Base-by-base conservation (phyloP, 2,329 filamentous ascomycete species). In the Knoxdaviesia capensis region DNA sequence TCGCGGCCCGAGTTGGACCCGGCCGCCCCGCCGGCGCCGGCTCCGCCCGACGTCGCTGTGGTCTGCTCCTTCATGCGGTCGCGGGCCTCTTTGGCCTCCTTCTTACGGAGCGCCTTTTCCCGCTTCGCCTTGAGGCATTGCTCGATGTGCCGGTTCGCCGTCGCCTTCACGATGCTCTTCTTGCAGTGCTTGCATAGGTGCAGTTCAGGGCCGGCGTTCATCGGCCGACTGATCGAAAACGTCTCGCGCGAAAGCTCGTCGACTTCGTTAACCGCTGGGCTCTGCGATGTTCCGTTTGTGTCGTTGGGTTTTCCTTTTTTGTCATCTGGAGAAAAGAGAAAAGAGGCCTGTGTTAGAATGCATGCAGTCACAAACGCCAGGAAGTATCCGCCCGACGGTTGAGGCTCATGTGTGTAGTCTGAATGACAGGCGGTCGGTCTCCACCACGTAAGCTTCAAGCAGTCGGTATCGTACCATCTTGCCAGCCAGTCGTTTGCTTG, bases 101-200 rank as follows among this genome's bases (percentile, higher is more conserved):
- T 83, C 60, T 84, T 84, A 42, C 77, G 71, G 53, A 80, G 76
- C 1, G 79, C 78, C 60, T 84, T 83, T 56, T 83, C 79, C 52
- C 80, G 85, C 61, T 93, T 94, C 43, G 86, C 74, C 50, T 78
- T 80, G 44, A 94, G 63, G 52, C 88, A 98, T 38, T 79, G 74
- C 34, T 79, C 77, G 46, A 94, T 84, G 54, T 98, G 88, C 11
- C 74, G 72, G 45, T 79, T 78, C 2, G 83, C 80, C 1, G 75
- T 77, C 32, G 74, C 74, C 51, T 79, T 81, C 9, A 90, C 66
- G 8, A 94, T 73, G 41, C 81, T 81, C 52, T 92, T 87, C 60
- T 90, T 94, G 63, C 88, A 98, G 56, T 92, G 85, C 56, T 90
- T 94, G 69, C 88, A 98, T 49, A 80, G 70, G 41, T 90, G 77